Conservation (phyloP, 306 rosid genomes). For the Cicer bijugum region DNA sequence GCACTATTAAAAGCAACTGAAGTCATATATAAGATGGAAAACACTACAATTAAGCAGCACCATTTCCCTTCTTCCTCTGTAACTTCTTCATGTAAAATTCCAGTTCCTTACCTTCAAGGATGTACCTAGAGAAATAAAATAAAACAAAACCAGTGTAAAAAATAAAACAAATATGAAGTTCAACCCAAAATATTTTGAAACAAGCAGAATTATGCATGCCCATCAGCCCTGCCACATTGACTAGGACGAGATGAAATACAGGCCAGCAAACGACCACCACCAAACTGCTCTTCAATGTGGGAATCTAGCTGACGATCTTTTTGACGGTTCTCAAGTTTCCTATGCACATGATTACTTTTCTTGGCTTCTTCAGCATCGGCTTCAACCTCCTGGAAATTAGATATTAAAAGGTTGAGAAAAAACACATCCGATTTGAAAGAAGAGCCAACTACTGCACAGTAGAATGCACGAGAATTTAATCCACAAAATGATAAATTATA, state of each 20-base stretch:
- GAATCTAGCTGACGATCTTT: constrained; percentile 49
- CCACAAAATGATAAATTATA: background rate
- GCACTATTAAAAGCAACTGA: constrained; percentile 19
- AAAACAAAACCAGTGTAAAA: background rate
- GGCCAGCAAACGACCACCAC: constrained; percentile 54
- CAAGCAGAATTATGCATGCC: constrained; percentile 39
- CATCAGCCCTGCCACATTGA: constrained; percentile 60
- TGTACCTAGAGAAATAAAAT: constrained; percentile 41
- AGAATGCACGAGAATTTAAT: background rate
- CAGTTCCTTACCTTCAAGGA: constrained; percentile 58
- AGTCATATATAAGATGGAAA: background rate
- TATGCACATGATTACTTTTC: constrained; percentile 54
- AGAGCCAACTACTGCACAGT: background rate
- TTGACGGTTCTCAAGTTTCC: constrained; percentile 53
- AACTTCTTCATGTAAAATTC: constrained; percentile 59
- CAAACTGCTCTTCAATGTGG: constrained; percentile 59
- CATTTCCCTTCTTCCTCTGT: constrained; percentile 56
- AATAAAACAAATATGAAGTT: background rate
- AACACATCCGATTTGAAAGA: background rate
- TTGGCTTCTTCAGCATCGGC: constrained; percentile 49
- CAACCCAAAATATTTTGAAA: background rate
- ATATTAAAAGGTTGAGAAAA: background rate
- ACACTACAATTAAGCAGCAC: constrained; percentile 42
- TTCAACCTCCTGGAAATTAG: constrained; percentile 49
- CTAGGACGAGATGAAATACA: constrained; percentile 61